Evolutionary conservation across 2,329 filamentous ascomycete genomes (phyloP).

Genomic region (Elsinoe necatrix): DNA sequence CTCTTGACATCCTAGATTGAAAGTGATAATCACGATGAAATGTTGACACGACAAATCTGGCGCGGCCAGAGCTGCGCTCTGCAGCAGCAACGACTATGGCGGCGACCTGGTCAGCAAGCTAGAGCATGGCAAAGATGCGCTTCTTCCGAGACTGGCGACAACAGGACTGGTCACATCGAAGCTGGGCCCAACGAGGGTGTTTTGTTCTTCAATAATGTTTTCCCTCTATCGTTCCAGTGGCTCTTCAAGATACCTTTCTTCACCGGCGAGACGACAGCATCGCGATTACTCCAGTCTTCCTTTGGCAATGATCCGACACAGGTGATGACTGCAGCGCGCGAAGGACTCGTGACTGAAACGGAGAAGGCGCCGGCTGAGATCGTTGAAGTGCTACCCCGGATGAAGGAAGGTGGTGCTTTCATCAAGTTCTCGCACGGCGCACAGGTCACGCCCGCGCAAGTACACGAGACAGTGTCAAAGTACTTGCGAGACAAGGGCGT

Average conservation of each 20-base stretch:
- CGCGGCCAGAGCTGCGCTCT: background rate
- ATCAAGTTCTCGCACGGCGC: slow-evolving; percentile 64
- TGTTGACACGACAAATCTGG: slow-evolving; percentile 13
- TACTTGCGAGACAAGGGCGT: slow-evolving; percentile 62
- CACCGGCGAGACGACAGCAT: slow-evolving; percentile 43
- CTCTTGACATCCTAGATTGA: background rate
- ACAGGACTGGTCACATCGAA: slow-evolving; percentile 74
- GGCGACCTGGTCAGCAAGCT: background rate
- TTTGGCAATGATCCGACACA: slow-evolving; percentile 48
- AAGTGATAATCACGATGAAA: background rate
- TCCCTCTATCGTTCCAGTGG: slow-evolving; percentile 68
- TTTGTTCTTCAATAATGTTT: slow-evolving; percentile 86
- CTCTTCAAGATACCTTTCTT: slow-evolving; percentile 47
- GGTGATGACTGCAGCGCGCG: slow-evolving; percentile 41
- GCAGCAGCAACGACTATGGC: background rate
- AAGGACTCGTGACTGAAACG: slow-evolving; percentile 21
- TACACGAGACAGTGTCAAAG: slow-evolving; percentile 53
- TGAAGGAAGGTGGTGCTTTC: slow-evolving; percentile 89
- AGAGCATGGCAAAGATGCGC: slow-evolving; percentile 22
- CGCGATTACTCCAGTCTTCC: slow-evolving; percentile 31
- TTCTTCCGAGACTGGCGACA: slow-evolving; percentile 45
- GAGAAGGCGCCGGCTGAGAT: slow-evolving; percentile 48
- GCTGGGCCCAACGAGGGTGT: slow-evolving; percentile 69
- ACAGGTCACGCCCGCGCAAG: slow-evolving; percentile 36
- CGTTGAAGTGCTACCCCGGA: slow-evolving; percentile 70